phyloP scores from a whole-genome alignment of 805 yeast genomes.

The Saccharomycopsis selenospora region DNA sequence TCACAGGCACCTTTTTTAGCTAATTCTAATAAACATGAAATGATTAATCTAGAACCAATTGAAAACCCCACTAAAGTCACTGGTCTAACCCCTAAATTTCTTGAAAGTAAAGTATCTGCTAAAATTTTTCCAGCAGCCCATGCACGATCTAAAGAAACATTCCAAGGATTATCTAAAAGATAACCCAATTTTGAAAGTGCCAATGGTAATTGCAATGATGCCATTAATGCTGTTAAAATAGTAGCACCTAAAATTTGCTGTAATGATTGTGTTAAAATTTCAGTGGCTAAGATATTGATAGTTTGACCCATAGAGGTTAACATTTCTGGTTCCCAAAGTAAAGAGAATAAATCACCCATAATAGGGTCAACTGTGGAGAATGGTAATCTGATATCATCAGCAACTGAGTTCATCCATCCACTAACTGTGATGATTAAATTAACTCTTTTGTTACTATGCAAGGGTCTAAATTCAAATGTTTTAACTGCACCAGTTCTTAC shows the following conservation, averaged over 20 bases:
- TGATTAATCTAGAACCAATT: slow-evolving; percentile 85
- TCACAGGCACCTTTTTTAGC: slow-evolving; percentile 85
- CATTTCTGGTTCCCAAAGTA: slow-evolving; percentile 98
- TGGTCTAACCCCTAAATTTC: slow-evolving; percentile 89
- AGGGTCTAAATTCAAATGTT: slow-evolving; percentile 88
- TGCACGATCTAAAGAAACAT: slow-evolving; percentile 91
- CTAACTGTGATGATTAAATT: slow-evolving; percentile 82
- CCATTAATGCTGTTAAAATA: slow-evolving; percentile 79
- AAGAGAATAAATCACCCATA: slow-evolving; percentile 91
- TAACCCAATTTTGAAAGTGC: slow-evolving; percentile 82
- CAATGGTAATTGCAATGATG: slow-evolving; percentile 91
- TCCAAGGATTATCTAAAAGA: slow-evolving; percentile 94
- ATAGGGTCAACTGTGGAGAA: slow-evolving; percentile 96
- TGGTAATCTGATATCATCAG: slow-evolving; percentile 94
- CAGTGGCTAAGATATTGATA: slow-evolving; percentile 85
- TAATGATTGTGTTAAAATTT: slow-evolving; percentile 83
- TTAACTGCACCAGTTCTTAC: slow-evolving; percentile 85
- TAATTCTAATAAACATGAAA: slow-evolving; percentile 80
- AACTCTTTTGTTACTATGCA: slow-evolving; percentile 84
- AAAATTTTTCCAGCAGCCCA: slow-evolving; percentile 91
- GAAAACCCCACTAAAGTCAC: slow-evolving; percentile 90
- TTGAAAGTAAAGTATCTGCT: slow-evolving; percentile 83
- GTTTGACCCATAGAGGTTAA: slow-evolving; percentile 94
- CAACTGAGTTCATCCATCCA: slow-evolving; percentile 96
- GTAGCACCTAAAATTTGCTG: slow-evolving; percentile 95